Base-by-base conservation (phyloP, 345 rosid genomes). In the Balakata baccata region DNA sequence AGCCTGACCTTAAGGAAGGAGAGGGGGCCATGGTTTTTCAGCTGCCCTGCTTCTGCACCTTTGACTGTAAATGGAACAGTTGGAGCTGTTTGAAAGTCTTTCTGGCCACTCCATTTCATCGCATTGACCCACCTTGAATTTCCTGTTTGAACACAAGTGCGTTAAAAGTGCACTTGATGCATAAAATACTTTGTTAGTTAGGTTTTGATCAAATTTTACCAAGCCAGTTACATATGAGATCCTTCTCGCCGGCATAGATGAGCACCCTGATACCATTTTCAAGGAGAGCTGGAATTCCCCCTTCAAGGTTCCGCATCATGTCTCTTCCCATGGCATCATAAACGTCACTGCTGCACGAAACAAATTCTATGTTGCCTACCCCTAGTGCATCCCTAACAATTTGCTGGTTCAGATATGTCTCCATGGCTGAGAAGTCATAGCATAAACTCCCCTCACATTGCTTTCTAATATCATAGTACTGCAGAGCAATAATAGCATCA, bases 221-320 rank as follows among this genome's bases (percentile, higher is more conserved):
- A 23, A 92, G 87, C 96, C 97, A 92, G 80, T 95, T 95, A 83
- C 99, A 95, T 25, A 87, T 75, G 51, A 92, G 89, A 79, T 95
- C 99, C 61, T 92, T 81, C 64, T 92, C 98, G 68, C 99, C 98
- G 0, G 92, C 99, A 60, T 92, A 92, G 51, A 89, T 64, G 23
- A 92, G 97, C 70, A 82, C 81, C 61, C 65, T 82, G 79, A 89
- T 83, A 62, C 98, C 97, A 66, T 85, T 90, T 43, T 92, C 89
- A 5, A 95, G 89, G 43, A 90, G 88, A 7, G 74, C 68, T 5
- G 99, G 98, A 63, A 95, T 90, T 23, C 87, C 91, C 3, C 66
- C 87, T 74, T 83, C 94, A 10, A 86, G 87, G 76, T 94, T 88
- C 71, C 75, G 75, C 97, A 89, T 87, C 98, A 96, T 89, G 81